A percentile compares a stretch with the other conserved stretches of the same genome.
Evolutionary conservation across 1,139 yeast species (phyloP).

Genomic region (Blastobotrys persicus): DNA sequence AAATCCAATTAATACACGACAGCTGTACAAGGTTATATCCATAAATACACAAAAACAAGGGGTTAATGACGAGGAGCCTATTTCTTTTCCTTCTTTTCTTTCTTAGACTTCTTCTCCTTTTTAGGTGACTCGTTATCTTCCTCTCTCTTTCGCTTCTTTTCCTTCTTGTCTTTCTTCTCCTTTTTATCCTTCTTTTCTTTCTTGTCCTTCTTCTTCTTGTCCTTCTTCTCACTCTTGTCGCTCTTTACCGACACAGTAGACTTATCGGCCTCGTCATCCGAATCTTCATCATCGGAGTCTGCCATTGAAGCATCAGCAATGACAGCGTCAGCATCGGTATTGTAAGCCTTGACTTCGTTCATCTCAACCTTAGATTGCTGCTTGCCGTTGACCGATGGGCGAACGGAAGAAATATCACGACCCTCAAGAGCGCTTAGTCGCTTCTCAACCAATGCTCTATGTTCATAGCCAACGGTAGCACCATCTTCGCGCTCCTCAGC

Average conservation of each 20-base stretch:
- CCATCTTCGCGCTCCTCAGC: conserved; percentile 91
- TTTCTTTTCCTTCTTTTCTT: conserved; percentile 20
- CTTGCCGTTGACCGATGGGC: conserved; percentile 37
- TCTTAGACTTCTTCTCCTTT: conserved; percentile 22
- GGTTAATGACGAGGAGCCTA: not conserved
- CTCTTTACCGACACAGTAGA: not conserved
- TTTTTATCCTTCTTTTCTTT: conserved; percentile 27
- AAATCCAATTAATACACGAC: not conserved
- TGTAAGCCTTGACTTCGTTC: conserved; percentile 76
- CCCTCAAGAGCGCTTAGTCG: conserved; percentile 96
- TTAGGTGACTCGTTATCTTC: conserved; percentile 15
- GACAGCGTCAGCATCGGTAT: conserved; percentile 57
- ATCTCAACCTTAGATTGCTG: conserved; percentile 70
- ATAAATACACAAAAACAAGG: conserved; percentile 11
- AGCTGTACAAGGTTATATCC: conserved; percentile 3
- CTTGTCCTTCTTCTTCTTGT: conserved; percentile 29
- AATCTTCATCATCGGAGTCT: conserved; percentile 31
- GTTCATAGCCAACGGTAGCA: conserved; percentile 89
- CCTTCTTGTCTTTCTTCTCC: conserved; percentile 26
- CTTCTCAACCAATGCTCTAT: conserved; percentile 89
- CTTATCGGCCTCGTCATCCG: conserved; percentile 24
- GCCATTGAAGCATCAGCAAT: conserved; percentile 26
- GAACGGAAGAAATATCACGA: conserved; percentile 47
- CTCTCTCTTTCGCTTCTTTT: conserved; percentile 20
- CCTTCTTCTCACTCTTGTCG: conserved; percentile 23